Evolutionary conservation across 148 eudicot species (phyloP), one percentile per base, ranked within the genome.

Genomic region (Dysphania ambrosioides): DNA sequence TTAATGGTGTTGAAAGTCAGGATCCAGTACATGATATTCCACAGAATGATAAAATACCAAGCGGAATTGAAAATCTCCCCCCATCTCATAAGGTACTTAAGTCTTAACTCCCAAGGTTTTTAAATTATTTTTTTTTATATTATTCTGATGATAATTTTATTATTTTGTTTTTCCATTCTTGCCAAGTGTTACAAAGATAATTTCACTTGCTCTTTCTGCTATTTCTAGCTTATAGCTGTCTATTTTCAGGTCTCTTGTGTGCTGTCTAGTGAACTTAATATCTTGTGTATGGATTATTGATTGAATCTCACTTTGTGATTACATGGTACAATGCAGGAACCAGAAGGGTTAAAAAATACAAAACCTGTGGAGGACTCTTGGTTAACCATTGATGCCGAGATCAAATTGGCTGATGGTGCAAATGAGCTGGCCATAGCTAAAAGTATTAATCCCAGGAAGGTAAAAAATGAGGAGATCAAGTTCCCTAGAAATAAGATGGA

Each of bases 41-140:
- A 16, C 83, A 75, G 71, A 78, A 74, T 70, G 86, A 85, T 53
- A 83, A 82, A 70, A 27, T 41, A 27, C 58, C 24, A 5, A 72
- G 70, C n/a, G 83, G 81, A 55, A 70, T 60, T 44, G 90, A 86
- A 84, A 86, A 85, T 76, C 72, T 80, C 55, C 78, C 77, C 58
- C 78, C 84, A 32, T 79, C 70, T 58, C 77, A 80, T 3, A 78
- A 77, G 83, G 94, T 90, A 77, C 73, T 73, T 27, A 32, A 13
- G 47, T 35, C 21, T 6, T 6, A 36, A n/a, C n/a, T n/a, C n/a
- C n/a, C n/a, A n/a, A n/a, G n/a, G n/a, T n/a, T n/a, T n/a, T n/a
- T n/a, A n/a, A n/a, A n/a, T 40, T 59, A 55, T 59, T 31, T 51
- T 58, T 66, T 41, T 69, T 75, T 4, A 36, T 66, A 56, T 59